phyloP scores from a whole-genome alignment of 169 alveolate genomes.

The Toxoplasma gondii region DNA sequence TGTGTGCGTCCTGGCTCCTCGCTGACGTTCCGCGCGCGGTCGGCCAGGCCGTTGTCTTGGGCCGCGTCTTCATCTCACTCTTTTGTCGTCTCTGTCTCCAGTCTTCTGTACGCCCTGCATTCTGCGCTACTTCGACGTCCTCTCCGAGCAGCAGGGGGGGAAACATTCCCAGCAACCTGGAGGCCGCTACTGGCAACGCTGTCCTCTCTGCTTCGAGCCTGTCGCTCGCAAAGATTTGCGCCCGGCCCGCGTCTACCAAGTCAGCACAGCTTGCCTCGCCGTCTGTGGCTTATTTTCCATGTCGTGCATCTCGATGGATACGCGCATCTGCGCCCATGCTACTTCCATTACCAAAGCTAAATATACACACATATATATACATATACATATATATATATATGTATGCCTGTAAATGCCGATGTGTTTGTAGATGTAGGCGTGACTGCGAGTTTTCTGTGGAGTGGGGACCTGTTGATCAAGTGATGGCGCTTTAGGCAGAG shows the following conservation, averaged over 20 bases:
- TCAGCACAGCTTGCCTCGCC: background rate
- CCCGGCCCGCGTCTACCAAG: slow-evolving; percentile 13
- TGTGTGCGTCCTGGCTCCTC: no score
- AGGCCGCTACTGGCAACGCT: slow-evolving; percentile 23
- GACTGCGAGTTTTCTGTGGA: no score
- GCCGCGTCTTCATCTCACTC: background rate
- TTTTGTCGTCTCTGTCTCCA: background rate
- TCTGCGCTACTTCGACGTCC: slow-evolving; percentile 22
- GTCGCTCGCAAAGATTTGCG: slow-evolving; percentile 1
- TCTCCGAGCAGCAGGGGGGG: background rate
- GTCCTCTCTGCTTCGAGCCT: slow-evolving; percentile 34
- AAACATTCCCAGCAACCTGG: background rate
- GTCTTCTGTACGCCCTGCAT: slow-evolving; percentile 36
- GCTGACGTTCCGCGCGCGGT: no score
- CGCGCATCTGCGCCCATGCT: background rate
- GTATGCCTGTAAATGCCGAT: no score
- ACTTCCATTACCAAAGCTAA: background rate
- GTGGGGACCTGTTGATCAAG: no score
- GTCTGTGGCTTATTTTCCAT: background rate
- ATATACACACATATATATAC: background rate
- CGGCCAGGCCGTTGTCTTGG: background rate
- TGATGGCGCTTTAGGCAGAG: no score
- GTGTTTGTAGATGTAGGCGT: no score
- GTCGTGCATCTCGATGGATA: no score
- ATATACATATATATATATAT: background rate